Conservation (phyloP, 1,139 yeast species). For the Maudiozyma humilis region DNA sequence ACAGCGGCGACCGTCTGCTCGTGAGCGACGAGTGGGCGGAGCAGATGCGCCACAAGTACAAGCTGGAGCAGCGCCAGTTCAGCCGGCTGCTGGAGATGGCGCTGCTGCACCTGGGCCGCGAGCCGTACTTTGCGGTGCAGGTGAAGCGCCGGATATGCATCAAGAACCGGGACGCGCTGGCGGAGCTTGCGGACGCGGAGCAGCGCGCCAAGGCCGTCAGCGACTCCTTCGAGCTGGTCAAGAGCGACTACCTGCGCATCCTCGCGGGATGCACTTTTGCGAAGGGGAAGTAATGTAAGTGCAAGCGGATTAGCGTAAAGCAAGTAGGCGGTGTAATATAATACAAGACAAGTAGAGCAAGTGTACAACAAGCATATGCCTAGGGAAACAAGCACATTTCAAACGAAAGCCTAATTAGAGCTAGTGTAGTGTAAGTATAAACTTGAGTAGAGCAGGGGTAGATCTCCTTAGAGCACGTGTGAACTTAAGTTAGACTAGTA, state of each 20-base stretch:
- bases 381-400: no score
- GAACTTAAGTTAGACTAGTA: no score
- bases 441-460: no score
- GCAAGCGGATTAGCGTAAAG: no score
- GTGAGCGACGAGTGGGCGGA: conserved; percentile 36
- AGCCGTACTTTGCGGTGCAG: conserved; percentile 38
- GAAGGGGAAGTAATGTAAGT: not conserved
- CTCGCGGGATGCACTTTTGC: not conserved
- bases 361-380: no score
- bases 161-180: conserved; percentile 72
- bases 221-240: conserved; percentile 60
- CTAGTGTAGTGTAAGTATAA: no score
- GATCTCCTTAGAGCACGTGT: no score
- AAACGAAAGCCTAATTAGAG: no score
- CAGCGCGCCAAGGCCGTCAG: conserved; percentile 57
- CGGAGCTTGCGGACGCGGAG: conserved; percentile 53
- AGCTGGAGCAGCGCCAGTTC: conserved; percentile 74
- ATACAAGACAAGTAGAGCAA: no score
- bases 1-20: not conserved
- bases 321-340: not conserved
- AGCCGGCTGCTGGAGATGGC: conserved; percentile 71
- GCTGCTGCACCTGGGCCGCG: conserved; percentile 38
- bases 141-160: conserved; percentile 67
- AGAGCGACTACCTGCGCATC: conserved; percentile 56
- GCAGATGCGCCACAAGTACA: conserved; percentile 34